A percentile compares a stretch with the other conserved stretches of the same genome.
Evolutionary conservation across 176 grass and related monocot species (phyloP).

Genomic region (Eragrostis curvula): DNA sequence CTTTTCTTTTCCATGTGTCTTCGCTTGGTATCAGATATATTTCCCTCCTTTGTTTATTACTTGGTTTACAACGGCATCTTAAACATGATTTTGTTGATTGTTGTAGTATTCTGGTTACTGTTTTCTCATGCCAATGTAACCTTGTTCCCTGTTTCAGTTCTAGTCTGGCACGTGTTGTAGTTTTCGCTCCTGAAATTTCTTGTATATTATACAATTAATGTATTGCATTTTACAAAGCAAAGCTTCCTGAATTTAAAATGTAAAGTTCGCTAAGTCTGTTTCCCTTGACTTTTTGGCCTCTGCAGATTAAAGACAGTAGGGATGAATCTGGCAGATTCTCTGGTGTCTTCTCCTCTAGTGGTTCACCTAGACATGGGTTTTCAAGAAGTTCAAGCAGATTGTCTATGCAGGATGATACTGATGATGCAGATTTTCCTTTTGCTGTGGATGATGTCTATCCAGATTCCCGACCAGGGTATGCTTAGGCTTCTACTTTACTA

Average conservation of each 20-base stretch:
- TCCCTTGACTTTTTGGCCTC: conserved; percentile 2
- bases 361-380: conserved; percentile 70
- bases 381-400: conserved; percentile 93
- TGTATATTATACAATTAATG: background rate
- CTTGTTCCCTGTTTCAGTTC: background rate
- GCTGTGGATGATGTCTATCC: conserved; percentile 96
- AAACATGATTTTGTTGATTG: background rate
- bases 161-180: background rate
- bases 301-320: conserved; percentile 72
- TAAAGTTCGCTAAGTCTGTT: conserved; percentile 8
- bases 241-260: conserved; percentile 26
- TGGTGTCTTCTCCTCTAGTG: conserved; percentile 67
- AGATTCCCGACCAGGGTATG: conserved; percentile 90
- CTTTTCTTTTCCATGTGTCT: background rate
- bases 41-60: background rate
- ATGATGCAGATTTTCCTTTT: conserved; percentile 92
- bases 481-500: conserved; percentile 11
- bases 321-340: conserved; percentile 99
- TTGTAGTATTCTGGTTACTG: background rate
- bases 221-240: conserved; percentile 5
- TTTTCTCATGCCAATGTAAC: background rate
- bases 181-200: background rate
- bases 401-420: conserved; percentile 77
- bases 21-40: too few species aligned
- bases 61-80: background rate